Evolutionary conservation across 2,329 filamentous ascomycete genomes (phyloP), one percentile per base, ranked within the genome.

Genomic region (Sporothrix pallida): DNA sequence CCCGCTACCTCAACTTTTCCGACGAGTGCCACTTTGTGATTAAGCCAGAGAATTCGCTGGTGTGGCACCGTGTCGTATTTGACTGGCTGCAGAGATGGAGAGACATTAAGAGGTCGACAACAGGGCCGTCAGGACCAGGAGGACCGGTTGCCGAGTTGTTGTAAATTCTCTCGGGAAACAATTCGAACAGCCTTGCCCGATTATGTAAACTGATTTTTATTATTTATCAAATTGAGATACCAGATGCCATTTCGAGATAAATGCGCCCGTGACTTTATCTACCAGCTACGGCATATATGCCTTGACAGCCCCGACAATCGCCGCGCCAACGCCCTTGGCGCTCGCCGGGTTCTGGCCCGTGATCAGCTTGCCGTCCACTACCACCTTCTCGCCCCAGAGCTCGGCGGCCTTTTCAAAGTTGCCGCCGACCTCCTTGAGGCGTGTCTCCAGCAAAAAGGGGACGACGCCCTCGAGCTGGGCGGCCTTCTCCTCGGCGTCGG

Each of bases 1-100:
- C 90, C 76, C 87, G 89, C 74, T 90, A 94, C 75, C 78, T 95
- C 79, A 90, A 87, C 0, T 95, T 94, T 78, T 88, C 91, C 0
- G 92, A 93, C 79, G 92, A 94, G 81, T 89, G 90, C 70, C 91
- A 93, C 78, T 92, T 87, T 87, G 90, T 93, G 3, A 78, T 91
- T 67, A 90, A 91, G 76, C 87, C 87, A 1, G 91, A 93, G 81
- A 93, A 93, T 78, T 85, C 86, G 23, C 81, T 92, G 67, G 82
- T 91, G 62, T 94, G 92, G 92, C 89, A 93, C 79, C 85, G 85
- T 70, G 87, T 87, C 1, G 90, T 93, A 10, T 81, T 93, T 72
- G 88, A 89, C 75, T 93, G 88, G 87, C 89, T 92, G 77, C 90
- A 90, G 79, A 85, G 84, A 75, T 86, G 76, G 73, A 56, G 60